A percentile compares a stretch with the other conserved stretches of the same genome.
These are phyloP conservation scores for Tuber brumale DNA, from an alignment of 495 filamentous ascomycete genomes.

Conservation along the genomic window DNA sequence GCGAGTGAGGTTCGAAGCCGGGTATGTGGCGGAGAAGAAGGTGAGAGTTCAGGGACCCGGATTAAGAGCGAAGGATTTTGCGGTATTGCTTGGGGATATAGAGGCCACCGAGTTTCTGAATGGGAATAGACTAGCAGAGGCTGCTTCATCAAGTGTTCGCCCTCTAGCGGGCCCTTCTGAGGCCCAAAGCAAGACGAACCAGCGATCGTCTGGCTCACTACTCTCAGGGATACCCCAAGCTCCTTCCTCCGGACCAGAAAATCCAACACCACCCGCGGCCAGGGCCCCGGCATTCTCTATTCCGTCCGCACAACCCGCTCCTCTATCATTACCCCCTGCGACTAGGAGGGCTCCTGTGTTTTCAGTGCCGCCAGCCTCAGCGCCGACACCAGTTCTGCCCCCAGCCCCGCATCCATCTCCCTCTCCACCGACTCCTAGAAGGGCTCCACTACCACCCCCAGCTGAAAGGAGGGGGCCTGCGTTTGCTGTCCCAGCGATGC, in stretches of 20 bases:
- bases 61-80: not conserved
- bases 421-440: not conserved
- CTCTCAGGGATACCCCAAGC: not conserved
- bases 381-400: not conserved
- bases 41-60: not conserved
- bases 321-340: not conserved
- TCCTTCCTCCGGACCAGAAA: not conserved
- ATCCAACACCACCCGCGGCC: not conserved
- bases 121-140: not conserved
- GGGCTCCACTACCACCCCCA: not conserved
- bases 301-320: not conserved
- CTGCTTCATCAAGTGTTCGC: not conserved
- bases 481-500: not conserved
- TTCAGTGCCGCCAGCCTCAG: not conserved
- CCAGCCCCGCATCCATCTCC: not conserved
- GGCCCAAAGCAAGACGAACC: not conserved
- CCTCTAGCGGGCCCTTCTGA: not conserved
- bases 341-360: not conserved
- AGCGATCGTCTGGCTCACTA: not conserved
- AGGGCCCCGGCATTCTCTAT: not conserved
- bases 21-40: conserved; percentile 1
- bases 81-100: not conserved
- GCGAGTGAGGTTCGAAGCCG: not conserved
- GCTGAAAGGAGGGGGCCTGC: not conserved
- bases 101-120: not conserved